Evolutionary conservation across 345 rosid species (phyloP), one percentile per base, ranked within the genome.

Genomic region (Ceriops tagal): DNA sequence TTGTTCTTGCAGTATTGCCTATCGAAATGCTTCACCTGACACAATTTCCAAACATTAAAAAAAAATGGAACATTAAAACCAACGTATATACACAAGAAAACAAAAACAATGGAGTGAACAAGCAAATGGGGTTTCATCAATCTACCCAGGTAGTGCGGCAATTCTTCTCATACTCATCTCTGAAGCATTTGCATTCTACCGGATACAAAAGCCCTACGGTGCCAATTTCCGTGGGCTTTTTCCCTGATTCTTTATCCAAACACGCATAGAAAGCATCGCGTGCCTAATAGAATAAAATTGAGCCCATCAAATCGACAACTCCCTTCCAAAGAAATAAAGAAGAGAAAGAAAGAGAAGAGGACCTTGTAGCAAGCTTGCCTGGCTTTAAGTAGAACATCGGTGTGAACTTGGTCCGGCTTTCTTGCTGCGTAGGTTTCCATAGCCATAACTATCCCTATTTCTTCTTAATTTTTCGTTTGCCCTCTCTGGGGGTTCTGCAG

Each of bases 21-120:
- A 79, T 91, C 97, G 59, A 93, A 91, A 89, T 88, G 96, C 78
- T 89, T 93, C 86, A 93, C 92, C 98, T 91, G 13, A 60, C 73
- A 55, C 56, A 62, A 55, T 58, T 16, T 5, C n/a, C 5, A 59
- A 20, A 5, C 0, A 11, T 34, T 19, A 4, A 10, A 11, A 47
- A 4, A 28, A 24, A n/a, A 47, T 5, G 2, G 24, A 35, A 16
- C 10, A 24, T 43, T 43, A 13, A 43, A 43, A 7, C 51, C n/a
- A 13, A 21, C 6, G 58, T 3, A 18, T 52, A 49, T 1, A 5
- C 13, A 26, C 7, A 39, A 28, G 49, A n/a, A 24, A 24, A 27
- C 6, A 56, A 11, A 21, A 9, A 5, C 26, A 56, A 56, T n/a
- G 31, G 24, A 56, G 16, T 24, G 6, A 10, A 24, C 3, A 56